Conservation (phyloP, 495 filamentous ascomycete species). For the Oleoguttula mirabilis region DNA sequence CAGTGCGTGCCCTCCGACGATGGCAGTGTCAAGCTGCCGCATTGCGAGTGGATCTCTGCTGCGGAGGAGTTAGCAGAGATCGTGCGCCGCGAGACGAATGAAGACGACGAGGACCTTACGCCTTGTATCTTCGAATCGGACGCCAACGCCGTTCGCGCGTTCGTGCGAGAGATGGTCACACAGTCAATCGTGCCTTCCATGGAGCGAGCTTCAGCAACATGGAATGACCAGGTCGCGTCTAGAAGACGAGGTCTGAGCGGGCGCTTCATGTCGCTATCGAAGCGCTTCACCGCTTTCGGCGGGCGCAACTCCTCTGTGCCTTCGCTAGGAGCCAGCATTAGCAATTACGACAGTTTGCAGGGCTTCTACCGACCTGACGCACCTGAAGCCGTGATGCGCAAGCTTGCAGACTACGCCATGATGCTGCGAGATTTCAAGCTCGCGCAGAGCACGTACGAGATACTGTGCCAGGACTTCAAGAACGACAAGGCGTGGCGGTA, state of each 20-base stretch:
- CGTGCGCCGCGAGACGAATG: constrained; percentile 36
- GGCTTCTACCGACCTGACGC: constrained; percentile 76
- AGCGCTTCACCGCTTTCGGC: constrained; percentile 73
- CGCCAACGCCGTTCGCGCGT: constrained; percentile 67
- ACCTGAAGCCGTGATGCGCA: constrained; percentile 82
- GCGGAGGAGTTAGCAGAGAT: constrained; percentile 69
- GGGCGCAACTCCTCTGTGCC: constrained; percentile 32
- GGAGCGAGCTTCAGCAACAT: constrained; percentile 78
- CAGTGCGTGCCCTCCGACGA: constrained; percentile 85
- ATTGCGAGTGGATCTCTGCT: constrained; percentile 77
- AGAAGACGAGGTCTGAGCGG: constrained; percentile 74
- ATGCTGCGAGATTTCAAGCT: constrained; percentile 94
- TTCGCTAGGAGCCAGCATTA: constrained; percentile 30
- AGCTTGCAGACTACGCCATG: constrained; percentile 87
- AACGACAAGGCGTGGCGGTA: constrained; percentile 96
- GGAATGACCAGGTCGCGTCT: constrained; percentile 98
- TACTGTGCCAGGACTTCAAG: constrained; percentile 73
- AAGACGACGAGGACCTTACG: constrained; percentile 59
- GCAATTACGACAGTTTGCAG: constrained; percentile 64
- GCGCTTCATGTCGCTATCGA: constrained; percentile 81
- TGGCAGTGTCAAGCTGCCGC: constrained; percentile 69
- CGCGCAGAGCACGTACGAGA: constrained; percentile 79
- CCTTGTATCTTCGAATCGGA: constrained; percentile 87
- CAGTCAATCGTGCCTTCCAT: constrained; percentile 89
- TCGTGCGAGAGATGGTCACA: constrained; percentile 83